Percentiles rank a stretch among this genome's conserved stretches.
phyloP scores from a whole-genome alignment of 2,329 filamentous ascomycete genomes.

The Elsinoe batatas region DNA sequence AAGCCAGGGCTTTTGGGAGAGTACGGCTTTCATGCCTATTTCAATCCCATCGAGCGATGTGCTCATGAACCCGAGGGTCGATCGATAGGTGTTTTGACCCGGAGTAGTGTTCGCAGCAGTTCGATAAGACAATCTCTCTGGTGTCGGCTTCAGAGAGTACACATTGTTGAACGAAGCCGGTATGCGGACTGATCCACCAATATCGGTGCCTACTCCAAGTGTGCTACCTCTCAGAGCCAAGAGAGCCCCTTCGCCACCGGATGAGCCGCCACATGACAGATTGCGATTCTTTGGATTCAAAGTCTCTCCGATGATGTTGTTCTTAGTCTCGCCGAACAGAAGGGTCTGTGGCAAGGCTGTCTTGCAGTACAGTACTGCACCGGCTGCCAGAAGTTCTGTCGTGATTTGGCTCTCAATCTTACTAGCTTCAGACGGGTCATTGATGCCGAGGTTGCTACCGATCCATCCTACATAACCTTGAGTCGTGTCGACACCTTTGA shows the following conservation, averaged over 20 bases:
- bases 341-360: slow-evolving; percentile 47
- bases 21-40: slow-evolving; percentile 44
- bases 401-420: slow-evolving; percentile 5
- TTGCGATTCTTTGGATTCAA: slow-evolving; percentile 45
- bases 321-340: slow-evolving; percentile 45
- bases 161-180: slow-evolving; percentile 41
- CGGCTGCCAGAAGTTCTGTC: slow-evolving; percentile 23
- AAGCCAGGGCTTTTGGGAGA: slow-evolving; percentile 47
- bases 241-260: slow-evolving; percentile 49
- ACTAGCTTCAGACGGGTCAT: not conserved
- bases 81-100: slow-evolving; percentile 39
- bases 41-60: slow-evolving; percentile 44
- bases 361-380: slow-evolving; percentile 43
- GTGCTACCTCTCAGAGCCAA: slow-evolving; percentile 43
- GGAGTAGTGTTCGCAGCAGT: slow-evolving; percentile 36
- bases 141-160: slow-evolving; percentile 36
- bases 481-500: slow-evolving; percentile 32
- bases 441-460: slow-evolving; percentile 26
- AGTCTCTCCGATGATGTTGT: slow-evolving; percentile 43
- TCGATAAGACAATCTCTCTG: slow-evolving; percentile 33
- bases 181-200: slow-evolving; percentile 41
- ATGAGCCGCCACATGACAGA: slow-evolving; percentile 44
- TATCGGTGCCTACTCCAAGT: slow-evolving; percentile 47
- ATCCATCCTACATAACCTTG: slow-evolving; percentile 25
- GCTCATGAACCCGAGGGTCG: slow-evolving; percentile 44